Evolutionary conservation across 306 rosid genomes (phyloP).

Genomic region (Lathyrus oleraceus): DNA sequence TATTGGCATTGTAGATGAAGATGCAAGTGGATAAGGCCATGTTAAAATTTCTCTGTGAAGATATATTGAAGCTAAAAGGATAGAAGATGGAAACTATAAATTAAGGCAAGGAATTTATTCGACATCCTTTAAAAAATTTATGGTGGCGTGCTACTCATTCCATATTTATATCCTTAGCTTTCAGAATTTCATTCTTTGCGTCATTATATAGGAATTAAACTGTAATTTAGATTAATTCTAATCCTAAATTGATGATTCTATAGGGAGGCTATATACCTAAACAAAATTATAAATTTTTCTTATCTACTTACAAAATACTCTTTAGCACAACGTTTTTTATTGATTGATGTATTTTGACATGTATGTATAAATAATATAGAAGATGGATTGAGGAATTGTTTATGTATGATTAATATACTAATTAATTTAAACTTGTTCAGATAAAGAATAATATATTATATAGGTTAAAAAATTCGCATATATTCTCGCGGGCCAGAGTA

Average conservation of each 20-base stretch:
- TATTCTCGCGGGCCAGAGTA: constrained; percentile 51
- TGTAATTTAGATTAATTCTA: background rate
- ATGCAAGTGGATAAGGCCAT: constrained; percentile 33
- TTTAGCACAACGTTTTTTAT: no score
- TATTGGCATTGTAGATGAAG: constrained; percentile 37
- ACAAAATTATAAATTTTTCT: background rate
- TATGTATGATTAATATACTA: background rate
- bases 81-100: constrained; percentile 33
- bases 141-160: constrained; percentile 40
- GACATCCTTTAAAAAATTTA: constrained; percentile 34
- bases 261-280: background rate
- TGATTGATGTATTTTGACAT: no score
- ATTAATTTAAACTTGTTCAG: constrained; percentile 26
- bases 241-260: background rate
- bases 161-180: constrained; percentile 30
- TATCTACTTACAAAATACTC: no score
- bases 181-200: constrained; percentile 30
- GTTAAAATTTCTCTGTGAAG: constrained; percentile 33
- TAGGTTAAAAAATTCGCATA: constrained; percentile 42
- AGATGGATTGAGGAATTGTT: no score
- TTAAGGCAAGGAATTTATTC: constrained; percentile 47
- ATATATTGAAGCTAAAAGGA: constrained; percentile 28
- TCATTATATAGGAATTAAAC: constrained; percentile 1
- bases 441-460: constrained; percentile 1
- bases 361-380: no score